phyloP scores from a whole-genome alignment of 1,284 basidiomycete genomes.

The Sporisorium exsertum region DNA sequence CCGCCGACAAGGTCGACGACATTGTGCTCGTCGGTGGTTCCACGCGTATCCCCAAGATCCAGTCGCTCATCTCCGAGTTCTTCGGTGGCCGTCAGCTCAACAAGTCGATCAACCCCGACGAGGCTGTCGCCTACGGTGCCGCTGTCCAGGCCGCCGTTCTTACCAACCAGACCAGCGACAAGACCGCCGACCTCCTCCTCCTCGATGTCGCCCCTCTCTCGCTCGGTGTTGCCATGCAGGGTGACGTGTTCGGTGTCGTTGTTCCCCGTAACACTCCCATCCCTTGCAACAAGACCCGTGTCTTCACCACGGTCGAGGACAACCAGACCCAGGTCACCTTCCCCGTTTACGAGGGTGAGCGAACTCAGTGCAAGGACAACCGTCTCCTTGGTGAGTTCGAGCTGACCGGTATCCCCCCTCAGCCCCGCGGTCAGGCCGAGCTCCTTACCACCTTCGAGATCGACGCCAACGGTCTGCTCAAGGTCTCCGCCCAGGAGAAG shows the following conservation, averaged over 20 bases:
- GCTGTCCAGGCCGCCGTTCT: constrained; percentile 69
- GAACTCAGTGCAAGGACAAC: constrained; percentile 70
- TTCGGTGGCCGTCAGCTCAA: constrained; percentile 97
- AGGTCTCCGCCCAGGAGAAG: constrained; percentile 68
- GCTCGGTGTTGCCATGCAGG: constrained; percentile 70
- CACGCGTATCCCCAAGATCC: constrained; percentile 99
- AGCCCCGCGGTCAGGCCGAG: constrained; percentile 69
- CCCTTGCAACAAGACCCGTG: constrained; percentile 68
- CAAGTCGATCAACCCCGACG: constrained; percentile 80
- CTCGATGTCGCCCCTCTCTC: constrained; percentile 69
- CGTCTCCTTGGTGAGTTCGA: constrained; percentile 69
- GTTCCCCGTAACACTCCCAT: constrained; percentile 69
- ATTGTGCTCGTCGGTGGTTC: constrained; percentile 99
- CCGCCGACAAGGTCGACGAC: constrained; percentile 96
- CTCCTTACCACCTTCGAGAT: constrained; percentile 69
- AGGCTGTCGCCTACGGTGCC: constrained; percentile 71
- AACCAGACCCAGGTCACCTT: constrained; percentile 69
- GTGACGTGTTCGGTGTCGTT: constrained; percentile 69
- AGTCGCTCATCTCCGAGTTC: constrained; percentile 96
- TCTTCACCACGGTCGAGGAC: constrained; percentile 69
- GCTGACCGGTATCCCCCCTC: constrained; percentile 68
- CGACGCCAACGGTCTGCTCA: constrained; percentile 69
- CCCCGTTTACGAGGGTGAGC: constrained; percentile 70
- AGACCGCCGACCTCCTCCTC: constrained; percentile 69
- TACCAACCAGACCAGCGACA: constrained; percentile 70